Evolutionary conservation across 768 basidiomycete species (phyloP).

Genomic region (Xerocomus brunneocitrinus): DNA sequence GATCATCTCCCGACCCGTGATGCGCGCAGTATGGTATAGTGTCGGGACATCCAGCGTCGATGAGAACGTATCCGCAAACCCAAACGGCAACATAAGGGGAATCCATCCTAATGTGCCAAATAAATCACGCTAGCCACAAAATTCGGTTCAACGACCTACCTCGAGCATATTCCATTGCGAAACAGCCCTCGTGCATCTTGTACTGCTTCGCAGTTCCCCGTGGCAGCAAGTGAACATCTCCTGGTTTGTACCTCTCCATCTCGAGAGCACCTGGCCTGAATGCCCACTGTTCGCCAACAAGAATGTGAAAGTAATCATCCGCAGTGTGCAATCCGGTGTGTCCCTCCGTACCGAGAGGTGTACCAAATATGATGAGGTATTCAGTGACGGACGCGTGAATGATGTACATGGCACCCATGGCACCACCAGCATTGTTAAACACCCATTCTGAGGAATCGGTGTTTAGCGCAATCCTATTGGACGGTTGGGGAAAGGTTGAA

Average conservation of each 20-base stretch:
- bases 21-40: constrained; percentile 67
- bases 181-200: constrained; percentile 95
- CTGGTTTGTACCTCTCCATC: constrained; percentile 81
- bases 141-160: constrained; percentile 45
- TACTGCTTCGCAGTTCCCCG: constrained; percentile 92
- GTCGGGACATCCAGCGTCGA: constrained; percentile 89
- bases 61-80: constrained; percentile 76
- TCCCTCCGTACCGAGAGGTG: constrained; percentile 94
- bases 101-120: constrained; percentile 76
- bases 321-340: constrained; percentile 92
- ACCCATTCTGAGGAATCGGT: constrained; percentile 79
- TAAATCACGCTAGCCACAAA: neutral
- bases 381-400: constrained; percentile 97
- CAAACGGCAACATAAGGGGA: constrained; percentile 93
- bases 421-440: constrained; percentile 95
- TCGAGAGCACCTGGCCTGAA: constrained; percentile 76
- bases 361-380: constrained; percentile 94
- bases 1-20: constrained; percentile 82
- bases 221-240: constrained; percentile 78
- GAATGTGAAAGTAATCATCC: constrained; percentile 97
- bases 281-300: constrained; percentile 93
- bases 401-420: constrained; percentile 98
- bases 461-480: constrained; percentile 48
- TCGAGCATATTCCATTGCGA: constrained; percentile 90
- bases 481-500: constrained; percentile 57